Evolutionary conservation across 139 green algal species (phyloP).

Genomic region (Chlamydomonas sp.): DNA sequence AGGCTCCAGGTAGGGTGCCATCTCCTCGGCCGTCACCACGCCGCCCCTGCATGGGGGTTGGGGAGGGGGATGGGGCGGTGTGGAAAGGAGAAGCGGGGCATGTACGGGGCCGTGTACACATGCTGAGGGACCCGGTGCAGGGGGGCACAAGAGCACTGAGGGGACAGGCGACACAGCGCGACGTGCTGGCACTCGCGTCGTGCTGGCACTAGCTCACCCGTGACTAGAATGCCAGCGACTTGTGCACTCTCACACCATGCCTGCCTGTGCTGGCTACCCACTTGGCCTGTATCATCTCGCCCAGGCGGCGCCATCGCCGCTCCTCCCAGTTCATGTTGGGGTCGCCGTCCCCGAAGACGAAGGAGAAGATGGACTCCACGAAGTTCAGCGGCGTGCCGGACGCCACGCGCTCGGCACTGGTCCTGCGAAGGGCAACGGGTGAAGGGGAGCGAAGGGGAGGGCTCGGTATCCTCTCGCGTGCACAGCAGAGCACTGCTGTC

Average conservation of each 20-base stretch:
- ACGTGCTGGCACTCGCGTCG: too few relatives aligned
- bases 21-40: slow-evolving; percentile 94
- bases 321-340: slow-evolving; percentile 89
- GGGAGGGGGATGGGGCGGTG: too few relatives aligned
- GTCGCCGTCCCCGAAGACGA: slow-evolving; percentile 98
- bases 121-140: too few relatives aligned
- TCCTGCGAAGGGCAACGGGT: neutral
- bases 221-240: neutral
- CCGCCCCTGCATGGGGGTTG: slow-evolving; percentile 60
- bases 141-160: too few relatives aligned
- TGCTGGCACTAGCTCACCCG: too few relatives aligned
- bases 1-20: slow-evolving; percentile 92
- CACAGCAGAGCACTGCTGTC: too few relatives aligned
- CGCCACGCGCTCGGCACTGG: slow-evolving; percentile 5
- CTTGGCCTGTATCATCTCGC: slow-evolving; percentile 53
- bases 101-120: too few relatives aligned
- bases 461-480: neutral
- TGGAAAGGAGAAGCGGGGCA: too few relatives aligned
- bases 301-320: slow-evolving; percentile 81
- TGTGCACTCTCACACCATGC: neutral
- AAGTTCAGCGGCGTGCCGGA: slow-evolving; percentile 74
- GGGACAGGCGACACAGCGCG: too few relatives aligned
- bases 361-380: slow-evolving; percentile 91
- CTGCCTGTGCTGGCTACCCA: neutral
- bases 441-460: slow-evolving; percentile 6